Base-by-base conservation (phyloP, 164 flowering plant species). In the Aristolochia contorta region DNA sequence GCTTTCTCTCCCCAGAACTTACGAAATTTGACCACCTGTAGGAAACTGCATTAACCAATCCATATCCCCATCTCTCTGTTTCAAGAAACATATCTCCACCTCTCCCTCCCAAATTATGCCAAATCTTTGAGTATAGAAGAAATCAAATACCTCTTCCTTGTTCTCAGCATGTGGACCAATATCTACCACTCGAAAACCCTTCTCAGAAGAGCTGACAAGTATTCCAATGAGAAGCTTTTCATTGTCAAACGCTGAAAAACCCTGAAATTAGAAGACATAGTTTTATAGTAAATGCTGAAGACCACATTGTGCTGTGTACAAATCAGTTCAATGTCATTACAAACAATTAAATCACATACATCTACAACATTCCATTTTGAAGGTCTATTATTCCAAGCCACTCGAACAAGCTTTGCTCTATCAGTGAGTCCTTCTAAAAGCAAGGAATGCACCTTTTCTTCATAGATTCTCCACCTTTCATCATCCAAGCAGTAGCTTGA, bases 1-100 rank as follows among this genome's bases (percentile, higher is more conserved):
- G 97, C 80, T 69, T 88, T 90, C 56, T 86, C 90, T 18, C 97
- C 97, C 99, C 99, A 93, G 68, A 93, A 93, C 51, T 75, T 84
- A 49, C 94, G 77, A 68, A 81, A 93, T 46, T 71, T 80, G 49
- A 65, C 61, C 73, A 77, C 91, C 99, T 93, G 58, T 10, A 15
- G 18, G 56, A 24, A 53, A 24, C 10, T 57, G 37, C 25, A 54
- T 3, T 52, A 22, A 69, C 30, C 21, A 55, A 49, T 22, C 32
- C 16, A 9, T 2, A 12, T 16, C 3, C 1, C 16, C 23, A 53
- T 22, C 16, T 22, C 16, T 22, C 27, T n/a, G n/a, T n/a, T n/a
- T n/a, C n/a, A n/a, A n/a, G n/a, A n/a, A n/a, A n/a, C 16, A 9
- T 2, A 12, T 16, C 3, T 12, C 16, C 23, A 53, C 12, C 16